phyloP scores from a whole-genome alignment of 306 rosid genomes.

The Quercus bicolor region DNA sequence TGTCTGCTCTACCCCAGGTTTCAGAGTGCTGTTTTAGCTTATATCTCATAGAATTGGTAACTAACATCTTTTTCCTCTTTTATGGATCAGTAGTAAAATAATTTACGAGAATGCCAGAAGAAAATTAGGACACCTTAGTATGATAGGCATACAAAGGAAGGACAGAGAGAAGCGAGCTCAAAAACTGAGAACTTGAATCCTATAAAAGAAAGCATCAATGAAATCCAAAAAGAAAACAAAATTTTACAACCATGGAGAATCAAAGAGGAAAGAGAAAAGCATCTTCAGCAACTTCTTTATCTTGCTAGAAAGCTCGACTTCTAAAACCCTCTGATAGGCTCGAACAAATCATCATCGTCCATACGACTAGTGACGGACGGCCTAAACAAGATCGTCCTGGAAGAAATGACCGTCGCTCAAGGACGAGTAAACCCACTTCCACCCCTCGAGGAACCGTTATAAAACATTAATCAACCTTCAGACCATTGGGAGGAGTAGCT shows the following conservation, averaged over 20 bases:
- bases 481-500: too few species aligned
- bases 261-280: background rate
- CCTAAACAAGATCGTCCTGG: too few species aligned
- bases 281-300: background rate
- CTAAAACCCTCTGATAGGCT: background rate
- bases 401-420: too few species aligned
- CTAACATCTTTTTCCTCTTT: background rate
- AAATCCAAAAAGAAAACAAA: background rate
- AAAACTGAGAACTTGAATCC: background rate
- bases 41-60: too few species aligned
- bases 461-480: too few species aligned
- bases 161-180: background rate
- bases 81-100: background rate
- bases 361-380: too few species aligned
- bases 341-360: too few species aligned
- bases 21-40: too few species aligned
- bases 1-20: background rate
- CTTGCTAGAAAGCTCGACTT: background rate
- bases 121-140: background rate
- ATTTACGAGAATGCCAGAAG: background rate
- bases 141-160: background rate
- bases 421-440: too few species aligned
- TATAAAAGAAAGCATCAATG: background rate
- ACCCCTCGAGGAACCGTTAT: too few species aligned
- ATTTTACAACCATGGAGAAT: background rate